Conservation (phyloP, 305 asterid species). For the Solanum hybrid region DNA sequence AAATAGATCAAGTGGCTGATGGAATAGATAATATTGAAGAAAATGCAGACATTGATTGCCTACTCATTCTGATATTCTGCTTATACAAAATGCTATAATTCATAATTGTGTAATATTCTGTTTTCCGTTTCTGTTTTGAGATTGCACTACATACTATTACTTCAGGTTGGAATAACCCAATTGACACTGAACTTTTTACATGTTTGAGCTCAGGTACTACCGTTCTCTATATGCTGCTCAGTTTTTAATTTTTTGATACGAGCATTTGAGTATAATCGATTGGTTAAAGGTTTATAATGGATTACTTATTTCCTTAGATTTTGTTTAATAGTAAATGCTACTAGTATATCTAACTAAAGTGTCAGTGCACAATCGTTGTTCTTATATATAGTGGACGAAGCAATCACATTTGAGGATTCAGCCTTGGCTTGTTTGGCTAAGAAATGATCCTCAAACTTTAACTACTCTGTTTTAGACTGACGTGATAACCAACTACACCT, state of each 20-base stretch:
- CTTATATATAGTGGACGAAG: neutral
- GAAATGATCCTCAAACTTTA: neutral
- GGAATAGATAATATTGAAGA: no score
- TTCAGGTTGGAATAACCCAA: no score
- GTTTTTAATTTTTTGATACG: neutral
- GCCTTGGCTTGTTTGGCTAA: neutral
- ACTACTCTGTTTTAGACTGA: conserved; percentile 80
- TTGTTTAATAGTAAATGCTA: neutral
- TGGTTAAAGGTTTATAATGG: neutral
- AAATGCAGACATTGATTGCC: no score
- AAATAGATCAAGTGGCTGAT: no score
- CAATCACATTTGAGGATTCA: no score
- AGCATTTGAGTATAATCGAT: neutral
- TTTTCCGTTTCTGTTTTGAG: no score
- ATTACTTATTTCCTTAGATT: neutral
- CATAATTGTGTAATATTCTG: no score
- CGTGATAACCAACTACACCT: conserved; percentile 64
- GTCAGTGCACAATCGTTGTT: neutral
- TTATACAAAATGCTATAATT: neutral
- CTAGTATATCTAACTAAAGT: neutral
- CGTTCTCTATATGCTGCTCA: no score
- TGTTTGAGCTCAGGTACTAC: neutral
- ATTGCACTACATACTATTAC: no score
- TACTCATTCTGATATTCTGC: no score
- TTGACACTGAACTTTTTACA: no score